Base-by-base conservation (phyloP, 2,329 filamentous ascomycete species). In the Arthrobotrys entomopaga region DNA sequence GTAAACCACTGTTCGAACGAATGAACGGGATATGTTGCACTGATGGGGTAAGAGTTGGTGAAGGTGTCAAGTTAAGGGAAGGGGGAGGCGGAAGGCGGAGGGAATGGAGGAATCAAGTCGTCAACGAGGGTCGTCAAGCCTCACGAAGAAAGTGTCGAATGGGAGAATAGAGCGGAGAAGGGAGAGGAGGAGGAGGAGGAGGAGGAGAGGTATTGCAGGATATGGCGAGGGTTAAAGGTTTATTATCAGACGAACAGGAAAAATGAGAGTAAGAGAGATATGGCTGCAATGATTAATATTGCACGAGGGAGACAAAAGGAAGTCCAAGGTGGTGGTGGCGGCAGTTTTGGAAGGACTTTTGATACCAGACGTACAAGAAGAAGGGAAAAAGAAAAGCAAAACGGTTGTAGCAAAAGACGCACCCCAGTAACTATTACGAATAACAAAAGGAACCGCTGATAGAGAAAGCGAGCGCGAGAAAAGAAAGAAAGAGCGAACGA, bases 111-210 rank as follows among this genome's bases (percentile, higher is more conserved):
- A 59, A 49, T 61, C 54, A 63, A 59, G 64, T 74, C 70, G 70
- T 74, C 13, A 57, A 57, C 66, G 70, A 74, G 70, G 70, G 70
- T 74, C 70, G 70, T 74, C 70, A 74, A 74, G 70, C 70, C 70
- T 74, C 70, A 53, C 57, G 50, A n/a, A 38, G 42, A 57, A 38
- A 57, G 29, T 63, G 52, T 74, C 70, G 70, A 74, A 74, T 74
- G 70, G 57, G 57, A 50, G 48, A 34, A 5, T 34, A 10, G 29
- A 34, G 29, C 43, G 24, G 26, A 63, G 50, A 46, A 49, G 46
- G 16, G 20, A 46, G 46, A 56, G 48, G 40, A 22, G 52, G 26
- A n/a, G 22, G 26, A 60, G 56, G 57, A 16, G 24, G 16, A 56
- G 43, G 42, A 53, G 29, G 20, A 29, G 19, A 8, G 20, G n/a